Evolutionary conservation across 2,329 filamentous ascomycete genomes (phyloP), one percentile per base, ranked within the genome.

Genomic region (Xylariaceae sp.): DNA sequence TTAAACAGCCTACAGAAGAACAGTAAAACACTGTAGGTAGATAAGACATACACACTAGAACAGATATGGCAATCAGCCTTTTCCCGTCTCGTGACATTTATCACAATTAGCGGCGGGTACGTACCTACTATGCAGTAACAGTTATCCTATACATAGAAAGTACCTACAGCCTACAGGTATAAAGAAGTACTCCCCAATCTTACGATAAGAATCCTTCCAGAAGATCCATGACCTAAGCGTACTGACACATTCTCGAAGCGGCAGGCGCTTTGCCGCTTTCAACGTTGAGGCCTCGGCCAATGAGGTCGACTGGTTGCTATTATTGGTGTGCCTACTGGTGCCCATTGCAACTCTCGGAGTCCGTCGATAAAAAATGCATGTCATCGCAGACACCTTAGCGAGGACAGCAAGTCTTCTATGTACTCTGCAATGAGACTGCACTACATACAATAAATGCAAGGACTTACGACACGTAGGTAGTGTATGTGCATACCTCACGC

Each of bases 341-440:
- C 28, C 28, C 12, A 31, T 49, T 53, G 33, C 28, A 53, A 37
- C 44, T 49, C 39, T 58, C 49, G 49, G 48, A 60, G 40, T 53
- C 58, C 50, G 58, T 58, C 36, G 26, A 48, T 23, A 31, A 40
- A 14, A 60, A 44, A 53, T 40, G 43, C 51, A 53, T 26, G 47
- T 47, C 51, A 53, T 53, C 29, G 33, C 28, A 29, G 28, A 17
- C 36, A 26, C 51, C 40, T 47, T 46, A 53, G n/a, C n/a, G n/a
- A n/a, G n/a, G n/a, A n/a, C n/a, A n/a, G n/a, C n/a, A n/a, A n/a
- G n/a, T n/a, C n/a, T n/a, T n/a, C n/a, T 31, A 31, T 31, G 12
- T 31, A 31, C 6, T 31, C 7, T 31, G 28, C 28, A 31, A 31
- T 6, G 28, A 31, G 28, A 31, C 28, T 12, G n/a, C n/a, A n/a